phyloP scores from a whole-genome alignment of 352 stramenopile species.

The Halophytophthora polymorphica region DNA sequence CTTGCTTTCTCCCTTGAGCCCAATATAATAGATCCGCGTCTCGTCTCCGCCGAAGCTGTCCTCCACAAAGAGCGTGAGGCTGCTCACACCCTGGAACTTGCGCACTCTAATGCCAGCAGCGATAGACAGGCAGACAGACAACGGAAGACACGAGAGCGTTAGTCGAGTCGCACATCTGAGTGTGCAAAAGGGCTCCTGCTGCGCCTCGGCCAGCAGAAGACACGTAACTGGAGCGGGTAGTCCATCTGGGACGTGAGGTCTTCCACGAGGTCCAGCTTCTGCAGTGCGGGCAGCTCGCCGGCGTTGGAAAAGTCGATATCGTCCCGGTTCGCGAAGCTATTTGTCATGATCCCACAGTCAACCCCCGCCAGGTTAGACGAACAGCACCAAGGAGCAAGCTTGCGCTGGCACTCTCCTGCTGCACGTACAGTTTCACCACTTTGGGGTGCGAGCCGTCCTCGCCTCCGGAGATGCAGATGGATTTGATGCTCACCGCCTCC shows the following conservation, averaged over 20 bases:
- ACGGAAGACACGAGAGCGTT: background rate
- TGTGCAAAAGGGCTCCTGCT: constrained; percentile 2
- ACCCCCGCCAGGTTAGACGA: background rate
- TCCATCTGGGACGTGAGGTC: constrained; percentile 61
- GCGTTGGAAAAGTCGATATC: constrained; percentile 88
- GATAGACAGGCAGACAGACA: constrained; percentile 3
- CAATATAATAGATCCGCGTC: constrained; percentile 84
- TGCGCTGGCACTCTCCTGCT: background rate
- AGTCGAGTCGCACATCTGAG: background rate
- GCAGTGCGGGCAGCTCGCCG: constrained; percentile 65
- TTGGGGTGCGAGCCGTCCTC: constrained; percentile 81
- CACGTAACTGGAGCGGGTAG: constrained; percentile 69
- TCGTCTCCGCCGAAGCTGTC: constrained; percentile 71
- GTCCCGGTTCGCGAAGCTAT: constrained; percentile 73
- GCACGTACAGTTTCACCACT: constrained; percentile 66
- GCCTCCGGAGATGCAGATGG: constrained; percentile 81
- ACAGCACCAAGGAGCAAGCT: background rate
- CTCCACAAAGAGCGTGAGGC: constrained; percentile 75
- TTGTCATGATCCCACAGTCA: constrained; percentile 4
- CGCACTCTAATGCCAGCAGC: constrained; percentile 40
- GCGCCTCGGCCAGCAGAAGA: background rate
- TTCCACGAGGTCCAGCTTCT: constrained; percentile 77
- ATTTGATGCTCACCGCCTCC: constrained; percentile 86
- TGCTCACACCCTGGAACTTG: constrained; percentile 86
- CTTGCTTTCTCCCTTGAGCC: constrained; percentile 83